Base-by-base conservation (phyloP, 257 asterid genomes). In the Salvia hispanica region DNA sequence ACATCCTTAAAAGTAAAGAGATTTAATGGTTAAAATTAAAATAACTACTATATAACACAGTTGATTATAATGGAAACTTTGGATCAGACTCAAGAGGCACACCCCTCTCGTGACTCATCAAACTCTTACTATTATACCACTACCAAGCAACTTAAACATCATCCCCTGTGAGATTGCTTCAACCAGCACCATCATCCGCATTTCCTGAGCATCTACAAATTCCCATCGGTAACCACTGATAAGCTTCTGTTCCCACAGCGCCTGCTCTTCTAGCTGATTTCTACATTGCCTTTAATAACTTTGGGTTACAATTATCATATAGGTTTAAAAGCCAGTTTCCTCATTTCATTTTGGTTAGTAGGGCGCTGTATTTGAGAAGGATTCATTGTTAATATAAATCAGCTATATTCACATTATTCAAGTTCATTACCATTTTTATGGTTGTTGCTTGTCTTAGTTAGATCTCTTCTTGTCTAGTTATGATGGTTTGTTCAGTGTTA, bases 71-170 rank as follows among this genome's bases (percentile, higher is more conserved):
- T 46, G 42, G 46, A 56, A 58, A 55, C 7, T 55, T 64, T 6
- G 58, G 46, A 44, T 53, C 72, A 67, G 34, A 67, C 25, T 14
- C 14, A 64, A 47, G 25, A 45, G 21, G 44, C 68, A 54, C 21
- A 37, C 56, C 9, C 42, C 61, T 61, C 70, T 16, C 7, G n/a
- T n/a, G n/a, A n/a, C n/a, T 9, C 37, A 13, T 48, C 55, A 36
- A 31, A 36, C 66, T 48, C 42, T 13, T 40, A 25, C 7, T n/a
- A 11, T 33, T 56, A 4, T 56, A 56, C 58, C 36, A 9, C 37
- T 16, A 51, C 37, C 14, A 4, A 52, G 40, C 51, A 43, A 10
- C 51, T 50, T 43, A 58, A 46, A 54, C 10, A 12, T 48, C 43
- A 16, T 28, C 13, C 15, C 56, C 47, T 16, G 9, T 25, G 16